phyloP scores from a whole-genome alignment of 768 basidiomycete species.

The Nidularia pulvinata region DNA sequence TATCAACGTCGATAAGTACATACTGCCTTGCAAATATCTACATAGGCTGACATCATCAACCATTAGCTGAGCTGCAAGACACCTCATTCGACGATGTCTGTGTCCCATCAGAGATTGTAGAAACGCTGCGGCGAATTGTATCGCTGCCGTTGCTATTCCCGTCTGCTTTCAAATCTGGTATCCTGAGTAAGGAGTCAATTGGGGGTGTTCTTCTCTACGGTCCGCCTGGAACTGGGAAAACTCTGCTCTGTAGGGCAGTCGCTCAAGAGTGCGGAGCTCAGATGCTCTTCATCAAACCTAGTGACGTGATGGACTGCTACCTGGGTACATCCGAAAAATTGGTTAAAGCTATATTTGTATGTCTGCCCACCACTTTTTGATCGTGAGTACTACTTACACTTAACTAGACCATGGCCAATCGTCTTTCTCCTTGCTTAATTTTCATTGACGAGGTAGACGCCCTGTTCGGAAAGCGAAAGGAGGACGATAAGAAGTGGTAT shows the following conservation, averaged over 20 bases:
- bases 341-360: too few relatives aligned
- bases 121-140: constrained; percentile 10
- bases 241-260: constrained; percentile 52
- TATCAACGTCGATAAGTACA: constrained; percentile 5
- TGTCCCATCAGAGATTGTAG: constrained; percentile 6
- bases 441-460: constrained; percentile 86
- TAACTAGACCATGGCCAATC: constrained; percentile 71
- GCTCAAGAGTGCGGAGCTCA: constrained; percentile 20
- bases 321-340: too few relatives aligned
- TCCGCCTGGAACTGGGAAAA: constrained; percentile 50
- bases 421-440: constrained; percentile 74
- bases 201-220: constrained; percentile 58
- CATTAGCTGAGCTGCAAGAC: constrained; percentile 3
- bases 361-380: too few relatives aligned
- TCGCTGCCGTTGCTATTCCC: constrained; percentile 10
- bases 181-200: constrained; percentile 55
- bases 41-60: not conserved
- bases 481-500: constrained; percentile 3
- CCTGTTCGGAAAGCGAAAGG: constrained; percentile 34
- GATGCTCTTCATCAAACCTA: constrained; percentile 13
- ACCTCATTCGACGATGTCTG: constrained; percentile 13
- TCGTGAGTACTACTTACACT: too few relatives aligned
- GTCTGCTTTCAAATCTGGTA: constrained; percentile 25
- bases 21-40: not conserved
- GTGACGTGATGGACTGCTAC: too few relatives aligned